Evolutionary conservation across 352 stramenopile genomes (phyloP).

Genomic region (Pythium phragmitis): DNA sequence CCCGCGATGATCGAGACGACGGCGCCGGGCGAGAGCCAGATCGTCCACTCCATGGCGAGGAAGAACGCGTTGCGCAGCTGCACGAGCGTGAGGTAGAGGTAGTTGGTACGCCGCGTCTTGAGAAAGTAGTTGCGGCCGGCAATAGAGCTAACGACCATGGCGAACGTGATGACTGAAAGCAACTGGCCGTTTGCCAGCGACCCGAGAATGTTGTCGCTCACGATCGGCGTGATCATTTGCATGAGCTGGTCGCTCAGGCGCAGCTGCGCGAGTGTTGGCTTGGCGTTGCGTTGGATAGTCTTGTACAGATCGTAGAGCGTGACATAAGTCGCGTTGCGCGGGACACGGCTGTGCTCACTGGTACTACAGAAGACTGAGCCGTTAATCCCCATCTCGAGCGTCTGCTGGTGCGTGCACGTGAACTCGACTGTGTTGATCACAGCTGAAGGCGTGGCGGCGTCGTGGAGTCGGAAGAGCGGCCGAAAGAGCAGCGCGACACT

Average conservation of each 20-base stretch:
- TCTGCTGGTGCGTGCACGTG: slow-evolving; percentile 38
- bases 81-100: slow-evolving; percentile 55
- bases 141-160: slow-evolving; percentile 54
- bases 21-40: slow-evolving; percentile 56
- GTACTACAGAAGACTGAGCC: neutral
- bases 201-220: slow-evolving; percentile 60
- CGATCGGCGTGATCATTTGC: slow-evolving; percentile 47
- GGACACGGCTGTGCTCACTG: neutral
- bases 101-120: slow-evolving; percentile 52
- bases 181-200: slow-evolving; percentile 48
- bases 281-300: neutral
- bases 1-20: slow-evolving; percentile 61
- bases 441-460: too few species aligned
- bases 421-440: slow-evolving; percentile 39
- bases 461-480: slow-evolving; percentile 40
- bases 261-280: slow-evolving; percentile 29
- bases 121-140: slow-evolving; percentile 53
- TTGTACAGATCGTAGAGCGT: slow-evolving; percentile 1
- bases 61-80: slow-evolving; percentile 75
- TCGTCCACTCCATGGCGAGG: slow-evolving; percentile 60
- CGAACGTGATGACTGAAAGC: slow-evolving; percentile 60
- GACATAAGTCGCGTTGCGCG: neutral
- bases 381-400: too few species aligned
- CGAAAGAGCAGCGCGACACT: slow-evolving; percentile 50
- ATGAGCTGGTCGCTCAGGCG: slow-evolving; percentile 56